Evolutionary conservation across 768 basidiomycete species (phyloP).

Genomic region (Crucibulum laeve): DNA sequence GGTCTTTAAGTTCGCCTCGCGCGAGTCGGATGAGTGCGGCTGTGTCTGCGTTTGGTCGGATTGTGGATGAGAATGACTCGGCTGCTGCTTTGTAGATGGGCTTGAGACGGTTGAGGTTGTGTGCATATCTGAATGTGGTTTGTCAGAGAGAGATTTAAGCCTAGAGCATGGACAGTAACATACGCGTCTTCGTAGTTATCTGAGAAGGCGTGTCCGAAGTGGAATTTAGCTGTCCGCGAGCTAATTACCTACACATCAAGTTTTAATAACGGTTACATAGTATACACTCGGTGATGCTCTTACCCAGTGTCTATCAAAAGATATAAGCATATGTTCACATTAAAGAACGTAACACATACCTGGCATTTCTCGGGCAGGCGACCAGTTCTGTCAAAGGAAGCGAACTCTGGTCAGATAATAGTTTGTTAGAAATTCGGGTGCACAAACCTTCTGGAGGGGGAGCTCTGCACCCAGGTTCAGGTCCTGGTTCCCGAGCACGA

Average conservation of each 20-base stretch:
- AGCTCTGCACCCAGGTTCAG: conserved; percentile 56
- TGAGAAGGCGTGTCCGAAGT: conserved; percentile 51
- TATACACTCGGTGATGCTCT: conserved; percentile 4
- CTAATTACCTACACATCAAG: conserved; percentile 44
- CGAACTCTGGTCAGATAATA: neutral
- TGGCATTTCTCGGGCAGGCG: conserved; percentile 66
- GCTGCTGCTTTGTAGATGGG: conserved; percentile 46
- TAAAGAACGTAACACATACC: conserved; percentile 32
- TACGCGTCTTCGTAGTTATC: conserved; percentile 64
- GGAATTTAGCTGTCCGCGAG: conserved; percentile 61
- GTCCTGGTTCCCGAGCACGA: conserved; percentile 48
- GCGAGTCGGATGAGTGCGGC: conserved; percentile 43
- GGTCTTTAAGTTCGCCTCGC: conserved; percentile 36
- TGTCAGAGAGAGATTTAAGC: neutral
- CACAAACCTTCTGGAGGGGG: conserved; percentile 59
- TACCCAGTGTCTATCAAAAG: conserved; percentile 58
- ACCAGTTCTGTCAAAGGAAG: conserved; percentile 46
- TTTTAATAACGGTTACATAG: neutral
- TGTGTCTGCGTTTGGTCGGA: conserved; percentile 47
- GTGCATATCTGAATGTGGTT: conserved; percentile 40
- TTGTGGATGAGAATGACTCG: conserved; percentile 45
- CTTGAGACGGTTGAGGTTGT: conserved; percentile 48
- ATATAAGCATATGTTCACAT: conserved; percentile 1
- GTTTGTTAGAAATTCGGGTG: too few species aligned
- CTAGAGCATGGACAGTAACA: conserved; percentile 17